Evolutionary conservation across 306 rosid species (phyloP), one percentile per base, ranked within the genome.

Genomic region (Potentilla sterilis): DNA sequence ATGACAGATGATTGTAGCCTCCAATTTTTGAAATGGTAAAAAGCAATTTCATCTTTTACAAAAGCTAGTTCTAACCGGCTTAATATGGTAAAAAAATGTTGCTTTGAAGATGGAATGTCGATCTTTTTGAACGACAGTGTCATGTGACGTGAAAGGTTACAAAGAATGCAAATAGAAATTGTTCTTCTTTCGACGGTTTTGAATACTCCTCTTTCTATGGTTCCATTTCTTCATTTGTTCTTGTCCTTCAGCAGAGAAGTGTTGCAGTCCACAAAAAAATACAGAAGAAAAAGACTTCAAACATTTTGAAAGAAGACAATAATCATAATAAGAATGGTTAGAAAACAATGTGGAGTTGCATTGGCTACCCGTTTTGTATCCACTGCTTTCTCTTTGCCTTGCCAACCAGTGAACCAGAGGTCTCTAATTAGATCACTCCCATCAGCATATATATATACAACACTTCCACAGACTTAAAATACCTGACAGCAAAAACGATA

Each of bases 281-380:
- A 21, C 22, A 34, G 73, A 55, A 66, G 73, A 63, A 12, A 76
- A 62, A n/a, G 74, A 63, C 77, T 64, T 64, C 13, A 9, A 37
- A 64, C 69, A 37, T 2, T 37, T n/a, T 37, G 65, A 19, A 59
- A 59, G 67, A 52, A 43, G 47, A 66, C 52, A 11, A 52, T 9
- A 70, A 64, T 6, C 71, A 44, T 35, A 64, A 70, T 59, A 54
- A 76, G 48, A 14, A 66, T 49, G 83, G 71, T 73, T 80, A 79
- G 49, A 63, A 73, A 67, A 62, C 47, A 52, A 75, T 47, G 77
- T 28, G 43, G 77, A 38, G 52, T 37, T 12, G 64, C 55, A 51
- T 71, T 37, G 41, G 48, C 75, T 51, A 52, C 75, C 22, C 75
- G 18, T 37, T 71, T 38, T 18, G 75, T 52, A 21, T 71, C 58